Base-by-base conservation (phyloP, 2,329 filamentous ascomycete genomes). In the Hortaea werneckii region DNA sequence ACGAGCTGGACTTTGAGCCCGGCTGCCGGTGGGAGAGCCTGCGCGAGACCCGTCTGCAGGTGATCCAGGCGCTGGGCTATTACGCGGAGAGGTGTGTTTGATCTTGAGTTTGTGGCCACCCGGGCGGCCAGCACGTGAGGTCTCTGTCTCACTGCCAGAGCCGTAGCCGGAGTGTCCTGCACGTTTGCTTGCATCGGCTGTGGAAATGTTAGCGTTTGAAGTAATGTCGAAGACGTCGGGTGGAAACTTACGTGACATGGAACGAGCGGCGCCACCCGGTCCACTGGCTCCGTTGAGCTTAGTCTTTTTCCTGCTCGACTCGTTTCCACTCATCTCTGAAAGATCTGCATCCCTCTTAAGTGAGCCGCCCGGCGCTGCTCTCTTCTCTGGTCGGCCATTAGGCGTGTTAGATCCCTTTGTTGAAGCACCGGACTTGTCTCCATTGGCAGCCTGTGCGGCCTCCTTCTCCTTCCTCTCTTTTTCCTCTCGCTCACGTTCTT, bases 321-420 rank as follows among this genome's bases (percentile, higher is more conserved):
- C 90, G 56, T 89, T 94, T 44, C 87, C 90, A 62, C 87, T 94
- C 7, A 87, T 87, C 62, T 96, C 90, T 1, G 88, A 95, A 29
- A 85, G 75, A 53, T 89, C 84, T 3, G 89, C 87, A 11, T 88
- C 95, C 12, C 88, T 82, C 69, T 95, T 95, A 43, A 90, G 76
- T 3, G 71, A 65, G 29, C 76, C 60, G 2, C 62, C 59, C 58
- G 55, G 79, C 9, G 13, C 74, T 4, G 60, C 63, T 52, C 73
- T 69, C 43, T 69, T 63, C 54, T 72, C 73, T 40, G 68, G 66
- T 29, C 75, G 73, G 34, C 77, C 77, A 29, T 75, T 80, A 1
- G 81, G 80, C 2, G 81, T 83, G 55, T 74, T 85, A 34, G 77
- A 79, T 28, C 85, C 86, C 63, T 87, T 89, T 1, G 80, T 76